Percentiles rank a stretch among this genome's conserved stretches.
phyloP scores from a whole-genome alignment of 1,139 yeast genomes.

The Suhomyces chickasaworum region DNA sequence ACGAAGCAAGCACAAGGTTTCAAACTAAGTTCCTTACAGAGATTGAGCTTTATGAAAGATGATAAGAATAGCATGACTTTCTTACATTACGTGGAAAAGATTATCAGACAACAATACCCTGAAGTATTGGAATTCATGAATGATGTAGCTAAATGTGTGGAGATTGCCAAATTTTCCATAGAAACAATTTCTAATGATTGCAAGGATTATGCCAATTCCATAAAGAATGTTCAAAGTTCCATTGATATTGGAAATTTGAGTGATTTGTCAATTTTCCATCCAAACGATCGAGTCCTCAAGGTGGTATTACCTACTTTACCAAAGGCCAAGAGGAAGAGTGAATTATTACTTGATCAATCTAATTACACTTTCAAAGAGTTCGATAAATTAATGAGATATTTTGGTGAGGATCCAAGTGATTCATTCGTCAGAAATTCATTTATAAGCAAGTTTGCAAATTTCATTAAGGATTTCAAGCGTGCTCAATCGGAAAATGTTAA shows the following conservation, averaged over 20 bases:
- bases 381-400: conserved; percentile 68
- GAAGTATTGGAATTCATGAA: conserved; percentile 59
- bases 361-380: conserved; percentile 66
- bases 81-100: conserved; percentile 76
- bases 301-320: conserved; percentile 67
- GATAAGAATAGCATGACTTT: conserved; percentile 78
- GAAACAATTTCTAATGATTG: conserved; percentile 70
- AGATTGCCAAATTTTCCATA: conserved; percentile 65
- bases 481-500: conserved; percentile 76
- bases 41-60: conserved; percentile 76
- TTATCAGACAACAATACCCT: conserved; percentile 68
- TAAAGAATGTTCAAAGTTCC: conserved; percentile 71
- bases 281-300: conserved; percentile 63
- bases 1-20: conserved; percentile 82
- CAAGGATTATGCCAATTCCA: conserved; percentile 53
- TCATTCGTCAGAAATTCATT: conserved; percentile 67
- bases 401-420: conserved; percentile 78
- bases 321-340: conserved; percentile 67
- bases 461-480: conserved; percentile 71
- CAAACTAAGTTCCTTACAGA: conserved; percentile 70
- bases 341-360: conserved; percentile 63
- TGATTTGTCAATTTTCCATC: conserved; percentile 75
- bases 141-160: conserved; percentile 60
- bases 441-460: conserved; percentile 71
- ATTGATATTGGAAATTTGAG: conserved; percentile 76